phyloP scores from a whole-genome alignment of 176 grass and related monocot genomes.

The Musa itinerans region DNA sequence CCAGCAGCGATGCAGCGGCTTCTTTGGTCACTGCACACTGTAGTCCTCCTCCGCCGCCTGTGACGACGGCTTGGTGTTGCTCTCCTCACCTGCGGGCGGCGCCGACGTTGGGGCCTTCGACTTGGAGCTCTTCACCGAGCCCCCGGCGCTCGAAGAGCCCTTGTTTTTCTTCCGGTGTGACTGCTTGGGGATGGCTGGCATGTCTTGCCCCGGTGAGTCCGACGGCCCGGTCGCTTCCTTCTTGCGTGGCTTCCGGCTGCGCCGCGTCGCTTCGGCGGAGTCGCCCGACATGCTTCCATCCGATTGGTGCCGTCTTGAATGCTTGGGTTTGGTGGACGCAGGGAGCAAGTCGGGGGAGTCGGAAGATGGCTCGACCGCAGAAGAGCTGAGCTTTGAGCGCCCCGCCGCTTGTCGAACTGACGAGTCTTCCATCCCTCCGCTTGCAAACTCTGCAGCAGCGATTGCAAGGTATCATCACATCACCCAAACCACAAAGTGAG shows the following conservation, averaged over 20 bases:
- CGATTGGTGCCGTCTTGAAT: slow-evolving; percentile 64
- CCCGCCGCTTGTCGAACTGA: slow-evolving; percentile 21
- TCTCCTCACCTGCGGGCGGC: slow-evolving; percentile 18
- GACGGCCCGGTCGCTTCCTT: slow-evolving; percentile 25
- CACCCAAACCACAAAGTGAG: too few species aligned
- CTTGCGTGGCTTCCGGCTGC: slow-evolving; percentile 17
- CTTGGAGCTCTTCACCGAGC: not conserved
- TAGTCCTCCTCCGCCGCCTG: too few species aligned
- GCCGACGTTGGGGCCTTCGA: slow-evolving; percentile 13
- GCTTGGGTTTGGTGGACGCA: slow-evolving; percentile 23
- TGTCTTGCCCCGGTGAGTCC: slow-evolving; percentile 24
- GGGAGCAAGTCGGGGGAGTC: slow-evolving; percentile 21
- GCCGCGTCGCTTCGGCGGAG: slow-evolving; percentile 36
- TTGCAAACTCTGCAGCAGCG: too few species aligned
- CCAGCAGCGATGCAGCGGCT: too few species aligned
- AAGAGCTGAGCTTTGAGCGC: not conserved
- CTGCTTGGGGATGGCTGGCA: slow-evolving; percentile 73
- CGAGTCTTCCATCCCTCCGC: not conserved
- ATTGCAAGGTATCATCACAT: too few species aligned
- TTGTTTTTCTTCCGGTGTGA: slow-evolving; percentile 38
- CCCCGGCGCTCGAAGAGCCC: too few species aligned
- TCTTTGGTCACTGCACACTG: too few species aligned
- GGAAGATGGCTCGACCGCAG: not conserved
- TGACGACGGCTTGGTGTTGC: not conserved
- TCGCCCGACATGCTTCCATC: slow-evolving; percentile 35